Evolutionary conservation across 2,329 filamentous ascomycete species (phyloP), one percentile per base, ranked within the genome.

Genomic region (Seiridium unicorne): DNA sequence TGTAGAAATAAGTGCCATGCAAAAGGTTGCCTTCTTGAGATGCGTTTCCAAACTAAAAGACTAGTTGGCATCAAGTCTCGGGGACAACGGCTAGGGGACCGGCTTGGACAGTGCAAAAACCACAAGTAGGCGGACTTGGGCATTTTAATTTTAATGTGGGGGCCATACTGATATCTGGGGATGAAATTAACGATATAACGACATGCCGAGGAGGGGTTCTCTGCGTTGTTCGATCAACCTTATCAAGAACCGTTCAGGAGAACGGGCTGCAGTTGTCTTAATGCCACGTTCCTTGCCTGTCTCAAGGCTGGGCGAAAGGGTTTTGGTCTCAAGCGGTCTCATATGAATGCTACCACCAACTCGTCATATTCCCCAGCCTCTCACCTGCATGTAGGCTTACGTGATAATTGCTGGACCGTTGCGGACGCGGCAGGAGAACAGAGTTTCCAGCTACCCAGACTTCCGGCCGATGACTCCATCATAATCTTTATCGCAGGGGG

Each of bases 91-190:
- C 35, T 18, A 11, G 49, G 35, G 10, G n/a, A 49, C 32, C 34
- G 49, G 49, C 32, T n/a, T 38, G 49, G 34, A 55, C 51, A 55
- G 51, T 55, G 51, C 26, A n/a, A 55, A 55, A 32, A 31, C 38
- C 7, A 48, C 46, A 7, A 2, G 13, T 10, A n/a, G 26, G 13
- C 18, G 18, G 18, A 26, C 18, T 26, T 26, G 18, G 18, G 18
- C 18, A 26, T 26, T 26, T 26, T 2, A 26, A 26, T 7, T 31
- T 48, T n/a, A 48, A 48, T 7, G 46, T 48, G 46, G 46, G 46
- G 46, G 13, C n/a, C 46, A n/a, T 48, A 8, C 7, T 7, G 18
- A n/a, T 9, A 48, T 48, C 46, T 18, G 46, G 46, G 46, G 46
- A 42, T 42, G 38, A 42, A 42, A 13, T 8, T 42, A 26, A 26